Conservation (phyloP, 2,329 filamentous ascomycete genomes). For the Neoscytalidium dimidiatum region DNA sequence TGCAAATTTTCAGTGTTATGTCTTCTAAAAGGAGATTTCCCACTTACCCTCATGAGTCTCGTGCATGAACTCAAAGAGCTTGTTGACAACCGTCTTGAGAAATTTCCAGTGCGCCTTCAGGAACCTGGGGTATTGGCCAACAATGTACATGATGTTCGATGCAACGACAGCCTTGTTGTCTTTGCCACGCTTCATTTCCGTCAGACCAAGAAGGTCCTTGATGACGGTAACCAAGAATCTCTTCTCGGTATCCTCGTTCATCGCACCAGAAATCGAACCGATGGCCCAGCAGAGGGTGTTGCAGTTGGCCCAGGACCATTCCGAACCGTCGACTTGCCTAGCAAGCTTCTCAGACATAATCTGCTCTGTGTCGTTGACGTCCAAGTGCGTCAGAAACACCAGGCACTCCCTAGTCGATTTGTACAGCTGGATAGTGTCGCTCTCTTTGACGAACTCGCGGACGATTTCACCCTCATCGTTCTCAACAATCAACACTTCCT, state of each 20-base stretch:
- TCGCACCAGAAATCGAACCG: slow-evolving; percentile 95
- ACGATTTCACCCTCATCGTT: slow-evolving; percentile 99
- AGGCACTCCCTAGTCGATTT: slow-evolving; percentile 97
- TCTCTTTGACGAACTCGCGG: slow-evolving; percentile 98
- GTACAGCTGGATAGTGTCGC: slow-evolving; percentile 97
- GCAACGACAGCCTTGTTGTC: slow-evolving; percentile 99
- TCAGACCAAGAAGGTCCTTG: slow-evolving; percentile 93
- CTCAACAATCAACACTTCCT: slow-evolving; percentile 98
- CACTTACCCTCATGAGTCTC: slow-evolving; percentile 89
- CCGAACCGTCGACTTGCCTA: slow-evolving; percentile 88
- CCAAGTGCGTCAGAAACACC: slow-evolving; percentile 94
- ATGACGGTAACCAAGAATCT: slow-evolving; percentile 98
- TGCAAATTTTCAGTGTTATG: slow-evolving; percentile 32
- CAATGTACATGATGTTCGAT: slow-evolving; percentile 99
- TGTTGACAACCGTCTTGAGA: slow-evolving; percentile 98
- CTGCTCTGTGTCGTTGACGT: slow-evolving; percentile 94
- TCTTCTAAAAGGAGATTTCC: neutral
- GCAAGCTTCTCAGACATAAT: slow-evolving; percentile 99
- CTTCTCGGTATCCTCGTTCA: slow-evolving; percentile 99
- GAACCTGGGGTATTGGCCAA: slow-evolving; percentile 97
- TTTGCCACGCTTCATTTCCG: slow-evolving; percentile 98
- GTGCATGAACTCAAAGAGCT: slow-evolving; percentile 99
- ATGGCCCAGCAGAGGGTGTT: slow-evolving; percentile 99
- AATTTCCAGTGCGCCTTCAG: slow-evolving; percentile 99
- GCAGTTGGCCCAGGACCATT: slow-evolving; percentile 99